These are phyloP conservation scores for Nigrospora oryzae DNA, from an alignment of 2,329 filamentous ascomycete species.

Conservation along the genomic window DNA sequence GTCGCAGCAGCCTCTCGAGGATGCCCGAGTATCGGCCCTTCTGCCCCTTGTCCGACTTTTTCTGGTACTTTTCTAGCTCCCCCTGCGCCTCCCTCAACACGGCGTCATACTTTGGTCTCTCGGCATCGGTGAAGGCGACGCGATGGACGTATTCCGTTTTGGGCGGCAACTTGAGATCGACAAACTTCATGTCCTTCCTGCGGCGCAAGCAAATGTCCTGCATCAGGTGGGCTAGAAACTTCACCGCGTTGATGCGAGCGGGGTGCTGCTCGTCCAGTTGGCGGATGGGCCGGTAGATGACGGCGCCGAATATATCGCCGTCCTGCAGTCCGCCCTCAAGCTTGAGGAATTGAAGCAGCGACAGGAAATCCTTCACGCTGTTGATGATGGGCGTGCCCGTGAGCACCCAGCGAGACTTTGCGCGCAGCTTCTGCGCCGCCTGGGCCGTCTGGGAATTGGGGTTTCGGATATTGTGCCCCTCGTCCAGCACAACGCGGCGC, in stretches of 20 bases:
- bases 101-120: conserved; percentile 69
- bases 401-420: conserved; percentile 69
- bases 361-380: conserved; percentile 72
- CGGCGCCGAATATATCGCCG: conserved; percentile 63
- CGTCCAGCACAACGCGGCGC: conserved; percentile 74
- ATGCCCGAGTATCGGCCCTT: conserved; percentile 61
- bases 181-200: conserved; percentile 81
- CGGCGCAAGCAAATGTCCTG: conserved; percentile 71
- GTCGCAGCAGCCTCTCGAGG: conserved; percentile 71
- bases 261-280: conserved; percentile 2
- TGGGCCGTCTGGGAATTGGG: conserved; percentile 62
- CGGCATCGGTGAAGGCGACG: conserved; percentile 64
- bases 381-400: conserved; percentile 82
- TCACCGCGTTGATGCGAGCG: conserved; percentile 34
- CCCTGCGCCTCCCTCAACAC: conserved; percentile 69
- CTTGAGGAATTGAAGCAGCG: conserved; percentile 67
- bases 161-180: conserved; percentile 70
- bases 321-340: conserved; percentile 70
- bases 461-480: conserved; percentile 78
- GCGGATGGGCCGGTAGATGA: conserved; percentile 53
- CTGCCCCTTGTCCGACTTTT: conserved; percentile 29
- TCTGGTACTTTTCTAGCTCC: conserved; percentile 53
- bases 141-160: conserved; percentile 72
- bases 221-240: conserved; percentile 68
- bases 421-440: conserved; percentile 58